phyloP scores from a whole-genome alignment of 2,329 filamentous ascomycete species.

The Fusarium mexicanum region DNA sequence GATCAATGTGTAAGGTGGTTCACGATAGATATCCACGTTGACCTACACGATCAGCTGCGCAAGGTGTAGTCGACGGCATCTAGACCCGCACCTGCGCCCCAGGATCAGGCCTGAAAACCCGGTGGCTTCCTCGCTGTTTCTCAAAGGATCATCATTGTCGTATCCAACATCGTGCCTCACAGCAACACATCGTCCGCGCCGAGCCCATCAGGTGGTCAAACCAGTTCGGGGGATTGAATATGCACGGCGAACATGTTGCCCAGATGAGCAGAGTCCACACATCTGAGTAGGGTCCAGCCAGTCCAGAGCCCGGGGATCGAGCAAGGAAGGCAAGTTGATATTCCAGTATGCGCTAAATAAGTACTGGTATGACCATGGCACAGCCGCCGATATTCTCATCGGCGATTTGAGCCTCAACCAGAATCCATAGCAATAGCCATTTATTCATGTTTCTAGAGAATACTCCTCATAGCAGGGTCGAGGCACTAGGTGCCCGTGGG shows the following conservation, averaged over 20 bases:
- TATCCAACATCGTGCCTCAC: conserved; percentile 23
- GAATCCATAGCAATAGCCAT: background rate
- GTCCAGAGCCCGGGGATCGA: background rate
- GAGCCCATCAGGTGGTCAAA: conserved; percentile 22
- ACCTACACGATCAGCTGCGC: conserved; percentile 35
- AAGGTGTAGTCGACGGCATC: conserved; percentile 32
- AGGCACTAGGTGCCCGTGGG: background rate
- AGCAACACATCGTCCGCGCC: conserved; percentile 4
- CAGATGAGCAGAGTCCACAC: conserved; percentile 13
- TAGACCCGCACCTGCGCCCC: conserved; percentile 19
- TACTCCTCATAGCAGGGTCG: conserved; percentile 3
- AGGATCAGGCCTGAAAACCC: conserved; percentile 7
- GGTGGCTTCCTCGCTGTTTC: background rate
- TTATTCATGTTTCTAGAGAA: conserved; percentile 11
- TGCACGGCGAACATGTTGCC: conserved; percentile 4
- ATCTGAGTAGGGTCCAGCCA: conserved; percentile 5
- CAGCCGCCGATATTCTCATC: conserved; percentile 3
- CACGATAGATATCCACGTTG: conserved; percentile 26
- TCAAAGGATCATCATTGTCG: conserved; percentile 1
- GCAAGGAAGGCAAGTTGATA: background rate
- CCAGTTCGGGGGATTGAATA: conserved; percentile 2
- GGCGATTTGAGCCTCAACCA: conserved; percentile 37
- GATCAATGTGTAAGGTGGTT: conserved; percentile 1
- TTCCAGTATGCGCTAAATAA: conserved; percentile 11
- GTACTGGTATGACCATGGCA: background rate